A percentile compares a stretch with the other conserved stretches of the same genome.
These are phyloP conservation scores for Pyronema omphalodes DNA, from an alignment of 495 filamentous ascomycete species.

Conservation along the genomic window DNA sequence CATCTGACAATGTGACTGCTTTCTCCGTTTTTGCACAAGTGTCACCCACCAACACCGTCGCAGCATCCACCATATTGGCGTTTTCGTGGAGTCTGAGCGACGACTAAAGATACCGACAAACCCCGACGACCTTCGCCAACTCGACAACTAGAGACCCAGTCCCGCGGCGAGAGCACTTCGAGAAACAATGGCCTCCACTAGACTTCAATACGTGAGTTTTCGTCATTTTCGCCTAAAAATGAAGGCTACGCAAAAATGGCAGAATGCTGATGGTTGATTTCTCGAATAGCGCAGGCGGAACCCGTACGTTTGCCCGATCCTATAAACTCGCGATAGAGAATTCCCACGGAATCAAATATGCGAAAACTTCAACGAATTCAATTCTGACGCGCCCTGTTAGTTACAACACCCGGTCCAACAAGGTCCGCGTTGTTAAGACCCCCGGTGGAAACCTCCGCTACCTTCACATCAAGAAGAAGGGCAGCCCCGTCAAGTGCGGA, in stretches of 20 bases:
- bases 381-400: slow-evolving; percentile 27
- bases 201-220: slow-evolving; percentile 54
- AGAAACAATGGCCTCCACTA: slow-evolving; percentile 47
- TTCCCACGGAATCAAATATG: slow-evolving; percentile 1
- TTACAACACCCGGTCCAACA: slow-evolving; percentile 96
- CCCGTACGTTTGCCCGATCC: slow-evolving; percentile 48
- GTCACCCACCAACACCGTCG: too few relatives aligned
- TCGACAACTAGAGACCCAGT: slow-evolving; percentile 16
- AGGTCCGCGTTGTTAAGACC: slow-evolving; percentile 87
- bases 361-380: slow-evolving; percentile 4
- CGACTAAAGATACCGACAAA: too few relatives aligned
- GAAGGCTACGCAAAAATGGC: slow-evolving; percentile 2
- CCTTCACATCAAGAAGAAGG: slow-evolving; percentile 97
- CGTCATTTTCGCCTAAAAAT: neutral
- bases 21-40: too few relatives aligned
- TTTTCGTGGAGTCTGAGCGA: too few relatives aligned
- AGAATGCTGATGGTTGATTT: slow-evolving; percentile 20
- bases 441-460: slow-evolving; percentile 85
- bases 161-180: slow-evolving; percentile 23
- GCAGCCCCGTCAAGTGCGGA: slow-evolving; percentile 91
- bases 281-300: slow-evolving; percentile 57
- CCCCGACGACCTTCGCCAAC: too few relatives aligned
- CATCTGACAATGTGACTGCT: too few relatives aligned
- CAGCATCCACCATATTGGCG: too few relatives aligned
- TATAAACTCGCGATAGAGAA: neutral